Evolutionary conservation across 306 rosid genomes (phyloP).

Genomic region (Urtica urens): DNA sequence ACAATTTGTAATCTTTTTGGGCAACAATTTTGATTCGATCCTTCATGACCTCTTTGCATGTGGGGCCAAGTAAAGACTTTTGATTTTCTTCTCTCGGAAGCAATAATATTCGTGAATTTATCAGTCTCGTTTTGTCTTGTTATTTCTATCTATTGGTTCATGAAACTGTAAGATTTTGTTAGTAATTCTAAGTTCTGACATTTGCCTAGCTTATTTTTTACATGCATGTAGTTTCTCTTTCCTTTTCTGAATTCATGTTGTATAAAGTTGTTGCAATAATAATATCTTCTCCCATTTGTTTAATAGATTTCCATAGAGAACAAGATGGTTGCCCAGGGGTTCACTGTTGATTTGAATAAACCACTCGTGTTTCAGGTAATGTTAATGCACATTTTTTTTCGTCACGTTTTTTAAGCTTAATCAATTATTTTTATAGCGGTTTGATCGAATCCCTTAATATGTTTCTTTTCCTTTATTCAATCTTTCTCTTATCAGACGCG

Average conservation of each 20-base stretch:
- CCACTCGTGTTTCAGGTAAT: slow-evolving; percentile 89
- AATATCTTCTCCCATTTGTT: neutral
- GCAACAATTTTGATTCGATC: neutral
- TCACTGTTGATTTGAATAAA: slow-evolving; percentile 68
- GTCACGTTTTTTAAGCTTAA: too few relatives aligned
- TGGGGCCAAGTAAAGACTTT: neutral
- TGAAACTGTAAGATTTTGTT: too few relatives aligned
- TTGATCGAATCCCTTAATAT: too few relatives aligned
- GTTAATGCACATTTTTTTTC: too few relatives aligned
- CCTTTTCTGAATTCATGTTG: neutral
- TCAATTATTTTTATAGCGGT: too few relatives aligned
- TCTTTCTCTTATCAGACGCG: too few relatives aligned
- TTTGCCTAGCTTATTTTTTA: neutral
- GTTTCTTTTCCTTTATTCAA: too few relatives aligned
- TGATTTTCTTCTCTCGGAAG: neutral
- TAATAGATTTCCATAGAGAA: slow-evolving; percentile 11
- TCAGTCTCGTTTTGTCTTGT: too few relatives aligned
- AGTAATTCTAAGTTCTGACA: neutral
- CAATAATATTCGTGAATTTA: neutral
- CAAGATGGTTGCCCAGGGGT: slow-evolving; percentile 71
- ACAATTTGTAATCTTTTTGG: neutral
- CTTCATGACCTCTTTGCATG: neutral
- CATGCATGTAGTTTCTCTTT: neutral
- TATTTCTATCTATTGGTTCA: too few relatives aligned
- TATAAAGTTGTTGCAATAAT: neutral